These are phyloP conservation scores for Lentinus polychrous DNA, from an alignment of 1,284 basidiomycete species.

Conservation along the genomic window DNA sequence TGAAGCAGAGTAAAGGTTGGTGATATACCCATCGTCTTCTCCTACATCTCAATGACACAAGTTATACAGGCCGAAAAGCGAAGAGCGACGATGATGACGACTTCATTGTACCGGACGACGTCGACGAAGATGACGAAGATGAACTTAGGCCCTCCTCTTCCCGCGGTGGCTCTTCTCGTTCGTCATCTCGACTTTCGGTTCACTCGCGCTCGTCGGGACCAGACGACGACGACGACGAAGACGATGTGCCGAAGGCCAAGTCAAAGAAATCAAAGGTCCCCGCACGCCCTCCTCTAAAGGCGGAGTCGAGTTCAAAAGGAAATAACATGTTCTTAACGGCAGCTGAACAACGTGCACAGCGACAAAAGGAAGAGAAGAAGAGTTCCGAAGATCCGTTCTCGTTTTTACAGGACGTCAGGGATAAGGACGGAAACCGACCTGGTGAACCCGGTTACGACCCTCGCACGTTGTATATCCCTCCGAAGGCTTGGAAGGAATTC, in stretches of 20 bases:
- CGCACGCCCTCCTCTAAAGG: constrained; percentile 24
- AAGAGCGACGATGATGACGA: constrained; percentile 51
- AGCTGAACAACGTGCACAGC: constrained; percentile 74
- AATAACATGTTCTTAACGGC: constrained; percentile 67
- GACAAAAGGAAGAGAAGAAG: constrained; percentile 80
- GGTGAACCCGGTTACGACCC: constrained; percentile 89
- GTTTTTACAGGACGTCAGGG: constrained; percentile 74
- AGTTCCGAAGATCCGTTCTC: constrained; percentile 74
- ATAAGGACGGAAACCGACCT: constrained; percentile 81
- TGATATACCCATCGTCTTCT: neutral
- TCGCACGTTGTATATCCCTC: constrained; percentile 81
- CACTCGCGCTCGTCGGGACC: constrained; percentile 29
- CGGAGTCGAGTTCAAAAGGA: constrained; percentile 20
- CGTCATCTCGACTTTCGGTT: constrained; percentile 37
- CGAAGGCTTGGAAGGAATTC: constrained; percentile 75
- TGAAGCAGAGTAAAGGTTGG: constrained; percentile 17
- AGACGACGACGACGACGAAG: constrained; percentile 17
- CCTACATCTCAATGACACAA: neutral
- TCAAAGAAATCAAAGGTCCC: constrained; percentile 23
- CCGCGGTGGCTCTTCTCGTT: constrained; percentile 31
- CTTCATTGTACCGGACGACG: constrained; percentile 59
- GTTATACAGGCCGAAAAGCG: constrained; percentile 31
- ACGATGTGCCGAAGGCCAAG: constrained; percentile 17
- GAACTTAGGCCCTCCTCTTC: constrained; percentile 25
- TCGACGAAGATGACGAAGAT: constrained; percentile 24